These are phyloP conservation scores for Leptographium lundbergii DNA, from an alignment of 2,329 filamentous ascomycete genomes.

Conservation along the genomic window DNA sequence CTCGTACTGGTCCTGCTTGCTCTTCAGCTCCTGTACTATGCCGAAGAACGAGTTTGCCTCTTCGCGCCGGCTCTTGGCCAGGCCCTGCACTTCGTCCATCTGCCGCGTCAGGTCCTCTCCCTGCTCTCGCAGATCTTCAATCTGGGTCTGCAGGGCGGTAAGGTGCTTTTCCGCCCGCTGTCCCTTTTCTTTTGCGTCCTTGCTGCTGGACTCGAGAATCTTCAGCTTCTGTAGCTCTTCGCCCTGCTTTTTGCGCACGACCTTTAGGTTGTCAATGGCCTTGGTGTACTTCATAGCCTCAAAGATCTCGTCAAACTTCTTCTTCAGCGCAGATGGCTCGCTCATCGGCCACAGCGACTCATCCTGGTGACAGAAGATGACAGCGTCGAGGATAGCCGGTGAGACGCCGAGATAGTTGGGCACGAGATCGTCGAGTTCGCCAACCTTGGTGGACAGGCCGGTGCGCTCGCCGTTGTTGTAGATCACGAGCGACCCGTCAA, in stretches of 20 bases:
- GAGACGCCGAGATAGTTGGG: constrained; percentile 82
- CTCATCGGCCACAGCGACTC: constrained; percentile 96
- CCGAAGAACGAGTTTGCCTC: constrained; percentile 62
- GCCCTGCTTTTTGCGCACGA: constrained; percentile 70
- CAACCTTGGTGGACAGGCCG: constrained; percentile 65
- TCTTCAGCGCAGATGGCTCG: constrained; percentile 74
- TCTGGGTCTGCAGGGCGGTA: constrained; percentile 51
- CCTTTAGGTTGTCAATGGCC: constrained; percentile 88
- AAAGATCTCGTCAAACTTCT: constrained; percentile 94
- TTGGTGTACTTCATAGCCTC: constrained; percentile 96
- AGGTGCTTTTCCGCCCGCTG: constrained; percentile 57
- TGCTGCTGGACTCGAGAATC: constrained; percentile 44
- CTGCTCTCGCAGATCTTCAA: constrained; percentile 46
- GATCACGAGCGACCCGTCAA: constrained; percentile 69
- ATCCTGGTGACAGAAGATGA: constrained; percentile 98
- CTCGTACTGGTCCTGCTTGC: constrained; percentile 61
- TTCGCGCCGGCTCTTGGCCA: constrained; percentile 46
- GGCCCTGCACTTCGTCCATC: constrained; percentile 43
- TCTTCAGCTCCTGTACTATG: constrained; percentile 62
- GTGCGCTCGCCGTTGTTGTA: constrained; percentile 68
- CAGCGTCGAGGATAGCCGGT: constrained; percentile 76
- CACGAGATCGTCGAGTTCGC: constrained; percentile 72
- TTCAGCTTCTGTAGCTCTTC: constrained; percentile 62
- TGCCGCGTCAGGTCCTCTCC: constrained; percentile 45
- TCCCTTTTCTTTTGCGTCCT: constrained; percentile 73